Evolutionary conservation across 75 land plant species (phyloP), one percentile per base, ranked within the genome.

Genomic region (Sequoiadendron giganteum): DNA sequence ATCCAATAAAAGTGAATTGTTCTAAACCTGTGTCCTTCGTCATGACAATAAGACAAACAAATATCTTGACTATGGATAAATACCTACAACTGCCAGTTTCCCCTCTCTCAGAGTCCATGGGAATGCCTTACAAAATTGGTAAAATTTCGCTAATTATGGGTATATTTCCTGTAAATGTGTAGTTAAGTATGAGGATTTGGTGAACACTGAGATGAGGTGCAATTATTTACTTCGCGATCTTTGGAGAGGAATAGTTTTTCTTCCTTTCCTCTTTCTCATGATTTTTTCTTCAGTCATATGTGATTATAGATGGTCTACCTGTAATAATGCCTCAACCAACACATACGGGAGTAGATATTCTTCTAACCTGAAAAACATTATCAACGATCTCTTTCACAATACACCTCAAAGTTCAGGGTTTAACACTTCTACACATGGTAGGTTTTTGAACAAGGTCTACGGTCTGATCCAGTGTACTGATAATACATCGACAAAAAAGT

Each of bases 321-420:
- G 43, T 45, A 38, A 78, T 39, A 38, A 39, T 78, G 42, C 21
- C 42, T 78, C 45, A 5, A 16, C 81, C 5, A 40, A 39, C 45
- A 21, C 18, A 38, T 6, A 18, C 0, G 82, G 43, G 5, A 18
- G 45, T 79, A 5, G 10, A 40, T 79, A 39, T 40, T 79, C 82
- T 5, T 5, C 25, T 5, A 79, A 79, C 21, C 7, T 79, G 28
- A 40, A 18, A 5, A 0, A 10, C 9, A 45, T 79, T 6, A 79
- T 40, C 2, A 10, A 7, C 0, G 45, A 79, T 79, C 45, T 79
- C 3, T 6, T 5, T 39, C 40, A 25, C 6, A 79, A 79, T 21
- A 9, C 82, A 3, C 45, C 82, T 79, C 82, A 79, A 21, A 77
- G n/a, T 65, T 65, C 82, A 79, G 82, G 82, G 10, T 79, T 39